Base-by-base conservation (phyloP, 2,329 filamentous ascomycete genomes). In the Stachybotrys chartarum region DNA sequence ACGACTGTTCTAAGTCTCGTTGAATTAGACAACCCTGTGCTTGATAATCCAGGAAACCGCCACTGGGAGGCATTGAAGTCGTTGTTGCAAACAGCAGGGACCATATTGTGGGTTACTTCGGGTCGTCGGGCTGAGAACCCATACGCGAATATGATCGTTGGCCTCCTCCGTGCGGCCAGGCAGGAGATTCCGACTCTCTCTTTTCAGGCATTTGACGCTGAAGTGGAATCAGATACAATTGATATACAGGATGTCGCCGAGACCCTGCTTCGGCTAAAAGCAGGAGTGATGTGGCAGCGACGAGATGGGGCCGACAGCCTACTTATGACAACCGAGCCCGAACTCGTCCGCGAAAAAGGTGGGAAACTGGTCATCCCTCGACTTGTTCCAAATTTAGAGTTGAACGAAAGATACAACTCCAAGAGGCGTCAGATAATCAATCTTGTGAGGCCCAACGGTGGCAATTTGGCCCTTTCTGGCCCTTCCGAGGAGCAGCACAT, bases 381-480 rank as follows among this genome's bases (percentile, higher is more conserved):
- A 51, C 55, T 55, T 30, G 51, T 53, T 16, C 42, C 55, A 6
- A 42, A 53, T 24, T 17, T 55, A 7, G 52, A 16, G 12, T 54
- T 57, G 42, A 57, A 59, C 39, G 51, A 52, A 12, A 51, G 55
- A 30, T 59, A 59, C 54, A 59, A 59, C 39, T 35, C 49, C 16
- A 16, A 7, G 16, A 16, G 45, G 7, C 45, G 45, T 16, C 45
- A 7, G 45, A 16, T 47, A 16, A 8, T 47, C 45, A 39, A 7
- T 12, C 7, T 12, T 39, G 35, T 39, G 7, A 12, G 12, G 7
- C 35, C 12, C 35, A 39, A 39, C 35, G 12, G 12, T 39, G 35
- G 12, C 35, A 39, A 39, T 39, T 12, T 39, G 12, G 35, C 12
- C 7, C 35, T 39, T 12, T 39, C 12, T 7, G 35, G 35, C 7